Evolutionary conservation across 352 stramenopile genomes (phyloP), one percentile per base, ranked within the genome.

Genomic region (Pythium biforme): DNA sequence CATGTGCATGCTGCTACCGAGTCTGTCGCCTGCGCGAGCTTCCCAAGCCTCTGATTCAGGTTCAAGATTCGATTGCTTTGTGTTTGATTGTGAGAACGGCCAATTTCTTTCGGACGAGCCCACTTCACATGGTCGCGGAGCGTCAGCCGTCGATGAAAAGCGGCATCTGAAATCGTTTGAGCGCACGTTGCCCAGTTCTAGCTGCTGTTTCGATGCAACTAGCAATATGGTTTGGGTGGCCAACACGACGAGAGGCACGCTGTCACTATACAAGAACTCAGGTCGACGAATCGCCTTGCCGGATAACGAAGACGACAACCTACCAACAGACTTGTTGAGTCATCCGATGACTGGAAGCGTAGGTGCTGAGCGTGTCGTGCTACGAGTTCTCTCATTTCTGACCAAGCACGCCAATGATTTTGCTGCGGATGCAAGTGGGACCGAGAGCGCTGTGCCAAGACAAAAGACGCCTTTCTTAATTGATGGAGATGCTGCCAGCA

Each of bases 21-120:
- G 47, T 58, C 56, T 66, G 29, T 40, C 55, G 12, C 27, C 39
- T 19, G 12, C 12, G 6, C 39, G 29, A 39, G 40, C 59, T 15
- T 52, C 41, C 17, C 27, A 39, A n/a, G 14, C 58, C 25, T 31
- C 58, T 55, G n/a, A 27, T 26, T 22, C 37, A n/a, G 27, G 52
- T n/a, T 23, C 51, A 9, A 43, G 31, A 20, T 77, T 62, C 17
- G 76, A 89, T 46, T 76, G 76, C 39, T 48, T 83, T 14, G 40
- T 86, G 33, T 78, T 88, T 41, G 73, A 86, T 49, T 79, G 77
- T 52, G 77, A 88, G 56, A 75, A 46, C 11, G 77, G 76, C 15
- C 31, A 55, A 4, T 64, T 63, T 31, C 17, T 68, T 14, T 47
- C 43, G 6, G 20, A 20, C 14, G 57, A 47, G 14, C 19, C 39